A percentile compares a stretch with the other conserved stretches of the same genome.
Evolutionary conservation across 2,329 filamentous ascomycete genomes (phyloP).

Genomic region (Pseudogymnoascus destructans): DNA sequence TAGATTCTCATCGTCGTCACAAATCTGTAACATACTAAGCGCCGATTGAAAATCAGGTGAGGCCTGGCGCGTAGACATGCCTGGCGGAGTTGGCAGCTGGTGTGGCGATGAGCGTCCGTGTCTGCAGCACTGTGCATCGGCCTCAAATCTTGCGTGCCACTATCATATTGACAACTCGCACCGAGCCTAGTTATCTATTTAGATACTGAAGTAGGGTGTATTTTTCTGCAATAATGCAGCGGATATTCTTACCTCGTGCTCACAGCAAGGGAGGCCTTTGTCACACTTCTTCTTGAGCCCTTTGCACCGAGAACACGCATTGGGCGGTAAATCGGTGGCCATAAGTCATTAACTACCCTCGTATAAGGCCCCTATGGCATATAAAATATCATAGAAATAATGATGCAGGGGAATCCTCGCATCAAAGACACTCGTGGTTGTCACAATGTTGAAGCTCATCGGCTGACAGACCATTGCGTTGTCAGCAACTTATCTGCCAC

Average conservation of each 20-base stretch:
- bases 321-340: not conserved
- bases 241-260: slow-evolving; percentile 10
- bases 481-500: not conserved
- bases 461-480: not conserved
- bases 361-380: not conserved
- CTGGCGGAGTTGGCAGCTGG: not conserved
- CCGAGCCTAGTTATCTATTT: slow-evolving; percentile 7
- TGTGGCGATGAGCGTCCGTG: not conserved
- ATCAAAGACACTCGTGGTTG: not conserved
- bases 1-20: slow-evolving; percentile 4
- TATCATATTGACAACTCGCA: slow-evolving; percentile 8
- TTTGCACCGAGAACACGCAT: slow-evolving; percentile 13
- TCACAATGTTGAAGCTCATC: not conserved
- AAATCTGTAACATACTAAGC: not conserved
- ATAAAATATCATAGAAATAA: not conserved
- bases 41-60: not conserved
- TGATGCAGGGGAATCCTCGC: not conserved
- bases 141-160: not conserved
- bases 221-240: not conserved
- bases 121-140: not conserved
- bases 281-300: slow-evolving; percentile 16
- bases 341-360: not conserved
- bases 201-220: not conserved
- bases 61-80: not conserved
- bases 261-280: slow-evolving; percentile 12